Evolutionary conservation across 2,329 filamentous ascomycete species (phyloP).

Genomic region (Stachybotrys elegans): DNA sequence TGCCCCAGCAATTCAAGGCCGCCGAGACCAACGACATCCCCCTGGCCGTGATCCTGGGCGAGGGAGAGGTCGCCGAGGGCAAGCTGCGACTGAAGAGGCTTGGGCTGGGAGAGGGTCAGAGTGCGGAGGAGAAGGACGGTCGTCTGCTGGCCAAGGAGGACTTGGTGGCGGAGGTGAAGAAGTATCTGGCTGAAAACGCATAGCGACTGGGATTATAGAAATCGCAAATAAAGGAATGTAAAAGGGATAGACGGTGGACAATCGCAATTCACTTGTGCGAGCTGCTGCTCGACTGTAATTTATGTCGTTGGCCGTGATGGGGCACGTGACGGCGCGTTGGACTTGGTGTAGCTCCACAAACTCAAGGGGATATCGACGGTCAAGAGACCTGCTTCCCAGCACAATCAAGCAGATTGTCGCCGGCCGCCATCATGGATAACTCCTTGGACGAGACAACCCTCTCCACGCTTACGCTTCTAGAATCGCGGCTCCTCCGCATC

Average conservation of each 20-base stretch:
- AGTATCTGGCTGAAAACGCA: not conserved
- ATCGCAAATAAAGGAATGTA: too few species aligned
- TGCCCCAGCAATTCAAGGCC: constrained; percentile 85
- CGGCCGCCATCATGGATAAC: not conserved
- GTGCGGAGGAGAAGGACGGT: constrained; percentile 2
- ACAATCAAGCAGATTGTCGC: too few species aligned
- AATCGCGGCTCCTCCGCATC: constrained; percentile 53
- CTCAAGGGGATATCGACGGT: too few species aligned
- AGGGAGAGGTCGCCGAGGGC: constrained; percentile 79
- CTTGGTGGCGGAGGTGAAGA: not conserved
- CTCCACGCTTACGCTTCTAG: constrained; percentile 51
- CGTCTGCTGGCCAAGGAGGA: constrained; percentile 3
- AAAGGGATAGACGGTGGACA: too few species aligned
- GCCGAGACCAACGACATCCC: constrained; percentile 77
- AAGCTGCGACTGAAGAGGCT: constrained; percentile 82
- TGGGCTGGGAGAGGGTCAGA: constrained; percentile 39
- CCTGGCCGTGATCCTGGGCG: constrained; percentile 82
- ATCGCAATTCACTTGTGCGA: too few species aligned
- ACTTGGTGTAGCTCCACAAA: too few species aligned
- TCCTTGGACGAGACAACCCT: constrained; percentile 47
- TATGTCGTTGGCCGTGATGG: too few species aligned
- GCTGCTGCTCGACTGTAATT: too few species aligned
- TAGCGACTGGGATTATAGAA: too few species aligned
- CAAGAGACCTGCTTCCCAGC: too few species aligned
- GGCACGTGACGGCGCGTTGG: too few species aligned